Evolutionary conservation across 78 protist species (phyloP), one percentile per base, ranked within the genome.

Genomic region (Planoprotostelium fungivorum): DNA sequence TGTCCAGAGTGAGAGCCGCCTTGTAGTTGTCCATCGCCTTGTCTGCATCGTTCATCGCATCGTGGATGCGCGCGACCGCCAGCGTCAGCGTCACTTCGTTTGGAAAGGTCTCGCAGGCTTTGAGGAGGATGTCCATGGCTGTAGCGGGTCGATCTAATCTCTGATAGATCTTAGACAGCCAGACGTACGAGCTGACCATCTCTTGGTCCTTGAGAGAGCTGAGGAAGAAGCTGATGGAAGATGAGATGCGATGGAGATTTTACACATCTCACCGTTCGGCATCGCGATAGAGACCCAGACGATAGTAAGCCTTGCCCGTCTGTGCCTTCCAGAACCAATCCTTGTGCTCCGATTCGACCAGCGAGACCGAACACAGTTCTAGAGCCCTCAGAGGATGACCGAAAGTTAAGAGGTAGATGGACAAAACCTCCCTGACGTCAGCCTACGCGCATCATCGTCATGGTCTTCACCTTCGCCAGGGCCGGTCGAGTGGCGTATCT

Each of bases 281-380:
- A 28, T 96, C 98, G 0, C 95, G 92, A 0, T 36, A 31, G 83
- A 95, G 38, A 9, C 96, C 97, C 37, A 97, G 93, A 36, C 84
- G 93, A 86, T 93, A 92, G 85, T 91, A 94, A 83, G 92, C 88
- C 63, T 87, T 88, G 0, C 97, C 98, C 25, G 95, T 89, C 38
- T 93, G 85, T 38, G 91, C 92, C 84, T 95, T 95, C 98, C 98
- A 97, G 92, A 94, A 97, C 98, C 98, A 97, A 35, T 95, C 97
- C 36, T 92, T 84, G 84, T 37, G 92, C 28, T 34, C 29, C 38
- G 31, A 28, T 0, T 37, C 83, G 38, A 86, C 89, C 0, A 94
- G 91, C 25, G 94, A 93, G 38, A 36, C 38, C 5, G 95, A 38
- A 16, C 93, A 88, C 34, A 97, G 92, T 87, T 95, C 97, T 23